Percentiles rank a stretch among this genome's conserved stretches.
These are phyloP conservation scores for Neovahlkampfia damariscottae DNA, from an alignment of 78 protist genomes.

Conservation along the genomic window DNA sequence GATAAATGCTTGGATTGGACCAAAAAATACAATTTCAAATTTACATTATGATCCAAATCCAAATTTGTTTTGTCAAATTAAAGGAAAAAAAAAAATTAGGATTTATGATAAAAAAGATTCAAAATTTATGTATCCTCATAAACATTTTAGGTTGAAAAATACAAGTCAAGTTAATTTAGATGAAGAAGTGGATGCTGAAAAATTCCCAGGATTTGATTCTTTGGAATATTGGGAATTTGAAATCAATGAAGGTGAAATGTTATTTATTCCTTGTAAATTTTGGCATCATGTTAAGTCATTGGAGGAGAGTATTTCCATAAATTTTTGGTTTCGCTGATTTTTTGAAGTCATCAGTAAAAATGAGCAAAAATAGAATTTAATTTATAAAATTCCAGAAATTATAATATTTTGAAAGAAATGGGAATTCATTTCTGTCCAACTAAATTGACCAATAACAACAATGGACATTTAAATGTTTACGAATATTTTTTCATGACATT, in stretches of 20 bases:
- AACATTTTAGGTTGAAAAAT: too few species aligned
- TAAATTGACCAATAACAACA: too few species aligned
- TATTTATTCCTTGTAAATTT: conserved; percentile 21
- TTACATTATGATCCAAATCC: neutral
- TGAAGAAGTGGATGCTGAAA: conserved; percentile 1
- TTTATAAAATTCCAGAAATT: too few species aligned
- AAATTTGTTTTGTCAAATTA: neutral
- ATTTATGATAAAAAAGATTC: neutral
- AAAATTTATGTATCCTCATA: neutral
- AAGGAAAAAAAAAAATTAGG: neutral
- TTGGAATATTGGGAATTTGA: neutral
- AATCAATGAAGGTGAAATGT: conserved; percentile 18
- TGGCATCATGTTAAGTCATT: conserved; percentile 27
- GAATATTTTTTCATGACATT: too few species aligned
- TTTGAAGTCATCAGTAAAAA: too few species aligned
- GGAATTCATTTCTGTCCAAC: too few species aligned
- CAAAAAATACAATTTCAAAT: neutral
- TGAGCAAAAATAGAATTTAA: too few species aligned
- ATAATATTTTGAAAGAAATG: too few species aligned
- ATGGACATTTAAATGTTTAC: too few species aligned
- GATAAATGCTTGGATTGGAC: neutral
- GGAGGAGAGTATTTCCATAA: conserved; percentile 14
- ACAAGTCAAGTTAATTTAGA: neutral
- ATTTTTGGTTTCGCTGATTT: conserved; percentile 25
- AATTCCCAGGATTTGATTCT: neutral